Conservation (phyloP, 768 basidiomycete species). For the Russula sp. region DNA sequence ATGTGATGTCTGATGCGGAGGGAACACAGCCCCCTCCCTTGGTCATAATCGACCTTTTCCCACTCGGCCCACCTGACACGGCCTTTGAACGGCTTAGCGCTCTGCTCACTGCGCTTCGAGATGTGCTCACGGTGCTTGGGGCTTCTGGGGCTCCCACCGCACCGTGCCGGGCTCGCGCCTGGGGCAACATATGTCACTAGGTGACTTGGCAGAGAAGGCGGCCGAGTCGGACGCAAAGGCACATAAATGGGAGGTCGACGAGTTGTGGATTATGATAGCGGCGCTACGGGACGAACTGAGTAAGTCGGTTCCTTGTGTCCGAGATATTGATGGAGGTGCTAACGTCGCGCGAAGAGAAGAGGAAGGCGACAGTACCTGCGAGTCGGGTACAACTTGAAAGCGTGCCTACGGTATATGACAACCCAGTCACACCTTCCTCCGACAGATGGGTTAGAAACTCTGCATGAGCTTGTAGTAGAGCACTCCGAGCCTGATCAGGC, state of each 20-base stretch:
- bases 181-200: conserved; percentile 12
- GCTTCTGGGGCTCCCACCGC: neutral
- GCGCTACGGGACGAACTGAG: conserved; percentile 55
- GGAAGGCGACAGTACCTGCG: conserved; percentile 39
- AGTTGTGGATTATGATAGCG: conserved; percentile 45
- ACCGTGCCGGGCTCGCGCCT: neutral
- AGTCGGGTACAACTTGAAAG: neutral
- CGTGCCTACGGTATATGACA: neutral
- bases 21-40: conserved; percentile 26
- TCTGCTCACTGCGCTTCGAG: conserved; percentile 27
- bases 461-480: neutral
- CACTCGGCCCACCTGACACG: conserved; percentile 25
- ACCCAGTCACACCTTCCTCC: conserved; percentile 20
- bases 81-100: conserved; percentile 28
- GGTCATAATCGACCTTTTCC: conserved; percentile 27
- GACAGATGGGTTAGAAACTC: conserved; percentile 37
- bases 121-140: conserved; percentile 21
- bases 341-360: conserved; percentile 27
- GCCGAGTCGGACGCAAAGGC: conserved; percentile 24
- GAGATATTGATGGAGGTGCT: neutral
- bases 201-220: conserved; percentile 15
- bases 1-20: neutral
- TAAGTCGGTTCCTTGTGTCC: conserved; percentile 28
- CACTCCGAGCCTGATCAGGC: neutral
- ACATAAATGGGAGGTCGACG: conserved; percentile 42